Base-by-base conservation (phyloP, 345 rosid genomes). In the Tarenaya hassleriana region DNA sequence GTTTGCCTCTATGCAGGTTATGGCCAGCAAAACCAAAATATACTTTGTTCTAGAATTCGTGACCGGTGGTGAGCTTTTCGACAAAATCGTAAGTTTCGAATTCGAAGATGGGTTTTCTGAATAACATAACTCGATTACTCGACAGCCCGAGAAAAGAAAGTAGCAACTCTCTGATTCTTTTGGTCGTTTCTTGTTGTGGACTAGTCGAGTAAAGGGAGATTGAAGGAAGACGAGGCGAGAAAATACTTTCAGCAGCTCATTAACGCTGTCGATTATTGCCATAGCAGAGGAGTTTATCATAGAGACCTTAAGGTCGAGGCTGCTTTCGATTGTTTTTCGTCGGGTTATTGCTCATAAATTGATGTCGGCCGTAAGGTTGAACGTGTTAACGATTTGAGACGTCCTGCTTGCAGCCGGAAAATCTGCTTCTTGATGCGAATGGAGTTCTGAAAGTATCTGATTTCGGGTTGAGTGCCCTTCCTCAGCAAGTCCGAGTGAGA, bases 231-330 rank as follows among this genome's bases (percentile, higher is more conserved):
- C 34, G 84, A 68, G 55, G 95, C 95, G 8, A 74, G 94, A 42
- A 81, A 68, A 67, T 88, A 83, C 51, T 92, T 92, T 33, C 98
- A 92, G 69, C 96, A 88, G 77, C 94, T 92, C 63, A 85, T 92
- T 27, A 81, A 88, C 74, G 98, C 97, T 21, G 97, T 92, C 29
- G 98, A 92, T 76, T 92, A 88, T 69, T 88, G 95, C 69, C 98
- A 92, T 59, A 92, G 94, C 69, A 73, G 97, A 73, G 84, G 98
- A 20, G 98, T 88, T 41, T 92, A 41, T 65, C 98, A 92, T 41
- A 69, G 98, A 70, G 98, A 88, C 69, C 74, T 92, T 29, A 92
- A 92, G 97, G 98, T 83, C 47, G 37, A 0, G 17, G 0, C 34
- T 45, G 10, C 7, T 52, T 47, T 46, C 20, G 16, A n/a, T 52